Base-by-base conservation (phyloP, 768 basidiomycete species). In the Leccinellum luteum region DNA sequence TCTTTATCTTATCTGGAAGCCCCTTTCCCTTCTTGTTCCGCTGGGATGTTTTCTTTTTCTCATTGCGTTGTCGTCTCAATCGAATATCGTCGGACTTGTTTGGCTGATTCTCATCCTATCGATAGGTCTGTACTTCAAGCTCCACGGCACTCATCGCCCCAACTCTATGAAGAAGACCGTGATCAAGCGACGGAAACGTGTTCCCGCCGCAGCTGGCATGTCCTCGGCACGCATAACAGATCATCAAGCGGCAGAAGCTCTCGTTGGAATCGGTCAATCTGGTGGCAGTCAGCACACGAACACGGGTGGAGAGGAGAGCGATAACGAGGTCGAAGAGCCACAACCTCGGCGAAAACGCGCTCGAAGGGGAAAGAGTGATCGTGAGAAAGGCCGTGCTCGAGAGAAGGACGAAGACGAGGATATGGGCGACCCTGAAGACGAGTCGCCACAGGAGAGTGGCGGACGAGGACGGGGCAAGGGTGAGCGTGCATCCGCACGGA, bases 141-240 rank as follows among this genome's bases (percentile, higher is more conserved):
- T 99, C 13, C 97, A 99, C 77, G 94, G 94, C 49, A 92, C 92
- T 2, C 94, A 98, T 66, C 86, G 97, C 35, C 97, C 97, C 38
- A 95, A 94, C 62, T 92, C 94, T 60, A 96, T 99, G 94, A 98
- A 97, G 76, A 98, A 98, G 79, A 90, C 92, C 4, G 93, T 97
- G 64, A 99, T 99, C 82, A 99, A 99, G 77, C 85, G 97, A 32
- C 81, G 97, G 63, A 98, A 98, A 76, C 88, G 97, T 64, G 95
- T 99, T 43, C 94, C 97, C 34, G 95, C 96, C 51, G 93, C 89
- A 19, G 81, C 73, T 56, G 69, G 72, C 60, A 70, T 72, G 70
- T 77, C 61, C 62, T 79, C 63, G 56, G 77, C 76, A 63, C 78
- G 81, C 28, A 81, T 91, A 78, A 82, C 87, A 12, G 92, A 94